These are phyloP conservation scores for Ogataea paraovalis DNA, from an alignment of 805 yeast species.

Conservation along the genomic window DNA sequence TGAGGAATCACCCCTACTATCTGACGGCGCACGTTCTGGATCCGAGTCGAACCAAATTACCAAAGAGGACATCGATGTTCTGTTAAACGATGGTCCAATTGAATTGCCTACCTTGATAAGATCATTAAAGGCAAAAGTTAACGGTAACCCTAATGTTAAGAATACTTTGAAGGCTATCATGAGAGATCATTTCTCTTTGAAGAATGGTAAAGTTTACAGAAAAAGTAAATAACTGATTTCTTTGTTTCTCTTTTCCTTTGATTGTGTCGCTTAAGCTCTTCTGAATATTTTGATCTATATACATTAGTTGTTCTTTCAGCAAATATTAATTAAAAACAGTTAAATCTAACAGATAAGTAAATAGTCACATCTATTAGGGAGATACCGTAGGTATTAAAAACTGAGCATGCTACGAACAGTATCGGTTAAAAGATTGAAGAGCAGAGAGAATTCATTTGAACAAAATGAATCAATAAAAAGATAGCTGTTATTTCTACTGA, in stretches of 20 bases:
- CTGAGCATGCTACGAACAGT: too few species aligned
- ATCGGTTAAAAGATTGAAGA: too few species aligned
- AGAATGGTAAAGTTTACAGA: constrained; percentile 29
- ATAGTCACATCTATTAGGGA: too few species aligned
- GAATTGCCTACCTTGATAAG: constrained; percentile 53
- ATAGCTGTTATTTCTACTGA: too few species aligned
- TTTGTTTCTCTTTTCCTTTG: neutral
- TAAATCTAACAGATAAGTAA: too few species aligned
- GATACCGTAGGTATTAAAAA: too few species aligned
- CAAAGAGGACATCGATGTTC: constrained; percentile 64
- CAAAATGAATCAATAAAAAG: too few species aligned
- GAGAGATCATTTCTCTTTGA: constrained; percentile 27
- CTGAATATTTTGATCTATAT: neutral
- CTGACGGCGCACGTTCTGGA: constrained; percentile 11
- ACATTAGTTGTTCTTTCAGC: too few species aligned
- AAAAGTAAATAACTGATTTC: neutral
- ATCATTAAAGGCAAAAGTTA: constrained; percentile 57
- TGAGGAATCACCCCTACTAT: constrained; percentile 18
- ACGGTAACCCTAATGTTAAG: constrained; percentile 60
- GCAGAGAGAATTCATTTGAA: too few species aligned
- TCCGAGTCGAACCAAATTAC: constrained; percentile 45
- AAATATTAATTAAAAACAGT: too few species aligned
- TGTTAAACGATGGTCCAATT: constrained; percentile 53
- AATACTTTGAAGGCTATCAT: constrained; percentile 45
- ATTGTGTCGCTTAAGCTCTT: neutral